phyloP scores from a whole-genome alignment of 139 green algal genomes.

The Chlamydomonas schloesseri region DNA sequence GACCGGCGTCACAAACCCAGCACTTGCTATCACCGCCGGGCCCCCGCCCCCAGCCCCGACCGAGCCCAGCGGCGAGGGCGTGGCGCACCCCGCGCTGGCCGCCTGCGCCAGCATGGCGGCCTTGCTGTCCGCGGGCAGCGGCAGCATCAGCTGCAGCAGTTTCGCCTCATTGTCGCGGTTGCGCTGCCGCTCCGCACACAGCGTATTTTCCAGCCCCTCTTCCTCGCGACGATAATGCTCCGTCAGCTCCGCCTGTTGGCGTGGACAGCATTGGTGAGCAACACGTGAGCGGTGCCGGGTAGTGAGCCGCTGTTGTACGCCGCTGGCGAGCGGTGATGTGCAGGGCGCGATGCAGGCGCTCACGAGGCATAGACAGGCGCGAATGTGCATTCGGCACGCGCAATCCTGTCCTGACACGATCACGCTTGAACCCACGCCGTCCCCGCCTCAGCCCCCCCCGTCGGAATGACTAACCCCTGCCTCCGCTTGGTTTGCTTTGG shows the following conservation, averaged over 20 bases:
- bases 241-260: background rate
- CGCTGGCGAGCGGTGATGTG: background rate
- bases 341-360: background rate
- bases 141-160: constrained; percentile 16
- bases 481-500: too few species aligned
- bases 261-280: background rate
- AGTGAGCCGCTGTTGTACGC: too few species aligned
- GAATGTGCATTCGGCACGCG: too few species aligned
- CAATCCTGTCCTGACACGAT: too few species aligned
- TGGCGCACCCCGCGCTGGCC: background rate
- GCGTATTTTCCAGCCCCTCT: background rate
- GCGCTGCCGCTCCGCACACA: background rate
- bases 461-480: too few species aligned
- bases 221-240: background rate
- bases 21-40: background rate
- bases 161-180: background rate
- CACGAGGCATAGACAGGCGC: too few species aligned
- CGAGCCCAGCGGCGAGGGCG: background rate
- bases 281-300: background rate
- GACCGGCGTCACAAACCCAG: background rate
- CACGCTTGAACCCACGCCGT: too few species aligned
- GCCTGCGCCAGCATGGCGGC: background rate
- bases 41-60: background rate
- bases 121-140: constrained; percentile 20
- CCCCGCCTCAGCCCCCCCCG: too few species aligned